Conservation (phyloP, 345 rosid genomes). For the Populus pruinosa region DNA sequence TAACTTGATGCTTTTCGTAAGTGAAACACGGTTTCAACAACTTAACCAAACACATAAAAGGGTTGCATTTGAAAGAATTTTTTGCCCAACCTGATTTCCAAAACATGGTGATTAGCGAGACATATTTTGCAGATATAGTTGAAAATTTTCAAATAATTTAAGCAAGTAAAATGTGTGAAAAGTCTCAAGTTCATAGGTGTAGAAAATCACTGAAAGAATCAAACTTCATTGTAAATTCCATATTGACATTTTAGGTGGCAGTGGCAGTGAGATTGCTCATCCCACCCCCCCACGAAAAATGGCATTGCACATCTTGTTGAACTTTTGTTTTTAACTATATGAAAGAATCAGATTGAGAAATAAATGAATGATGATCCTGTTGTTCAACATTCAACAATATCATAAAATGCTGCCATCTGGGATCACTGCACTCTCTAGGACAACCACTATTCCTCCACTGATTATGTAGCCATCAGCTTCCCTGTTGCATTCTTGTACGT, state of each 20-base stretch:
- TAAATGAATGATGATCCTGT: not conserved
- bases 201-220: not conserved
- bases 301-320: not conserved
- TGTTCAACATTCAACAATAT: conserved; percentile 2
- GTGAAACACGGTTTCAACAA: no score
- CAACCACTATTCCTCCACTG: conserved; percentile 60
- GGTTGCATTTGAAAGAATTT: no score
- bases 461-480: conserved; percentile 67
- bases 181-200: not conserved
- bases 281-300: not conserved
- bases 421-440: conserved; percentile 54
- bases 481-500: conserved; percentile 57
- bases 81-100: not conserved
- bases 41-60: no score
- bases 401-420: conserved; percentile 49
- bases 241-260: not conserved
- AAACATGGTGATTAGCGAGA: not conserved
- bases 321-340: no score
- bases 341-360: not conserved
- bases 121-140: not conserved
- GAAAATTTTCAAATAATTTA: no score
- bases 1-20: no score
- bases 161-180: not conserved
- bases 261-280: not conserved
- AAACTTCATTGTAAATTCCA: not conserved